Base-by-base conservation (phyloP, 352 stramenopile species). In the Elongisporangium prolatum region DNA sequence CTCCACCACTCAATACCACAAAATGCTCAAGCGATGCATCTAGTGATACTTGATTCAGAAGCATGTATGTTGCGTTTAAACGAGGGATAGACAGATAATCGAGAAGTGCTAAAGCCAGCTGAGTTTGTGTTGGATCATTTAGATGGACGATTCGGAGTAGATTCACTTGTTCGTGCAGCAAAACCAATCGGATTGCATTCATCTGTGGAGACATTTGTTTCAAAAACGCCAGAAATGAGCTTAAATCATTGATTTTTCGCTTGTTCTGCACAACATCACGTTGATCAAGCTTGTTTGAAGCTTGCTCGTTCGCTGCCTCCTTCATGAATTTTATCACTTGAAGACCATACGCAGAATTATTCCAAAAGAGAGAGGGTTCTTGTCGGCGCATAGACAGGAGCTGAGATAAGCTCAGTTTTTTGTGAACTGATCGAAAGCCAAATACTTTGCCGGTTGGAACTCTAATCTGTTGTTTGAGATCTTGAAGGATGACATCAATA, bases 401-500 rank as follows among this genome's bases (percentile, higher is more conserved):
- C 28, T 84, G 74, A 13, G 66, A 21, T 17, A 82, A 59, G 2
- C 74, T 74, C 47, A 86, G 60, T 24, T 56, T 52, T 4, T 21
- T 40, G 57, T 86, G 75, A 6, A 48, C 75, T 50, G 58, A n/a
- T 0, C 74, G 64, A 21, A 64, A 75, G 13, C 68, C 69, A 50
- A 83, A 83, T 22, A 56, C 65, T 44, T 44, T 44, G 10, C 34
- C 34, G 2, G 4, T 44, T 17, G 34, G 34, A 4, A 14, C 10
- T 11, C 17, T 16, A 13, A 1, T 11, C 10, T 44, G 5, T 17
- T 44, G 5, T 16, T 62, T 61, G 16, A 82, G 48, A 54, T 85
- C 75, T 60, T 74, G 67, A 25, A 80, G 49, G n/a, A 85, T 68
- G 21, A 80, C 21, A 44, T 75, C 71, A 21, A 71, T 63, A n/a